These are phyloP conservation scores for Agrocybe pediades DNA, from an alignment of 768 basidiomycete species.

Conservation along the genomic window DNA sequence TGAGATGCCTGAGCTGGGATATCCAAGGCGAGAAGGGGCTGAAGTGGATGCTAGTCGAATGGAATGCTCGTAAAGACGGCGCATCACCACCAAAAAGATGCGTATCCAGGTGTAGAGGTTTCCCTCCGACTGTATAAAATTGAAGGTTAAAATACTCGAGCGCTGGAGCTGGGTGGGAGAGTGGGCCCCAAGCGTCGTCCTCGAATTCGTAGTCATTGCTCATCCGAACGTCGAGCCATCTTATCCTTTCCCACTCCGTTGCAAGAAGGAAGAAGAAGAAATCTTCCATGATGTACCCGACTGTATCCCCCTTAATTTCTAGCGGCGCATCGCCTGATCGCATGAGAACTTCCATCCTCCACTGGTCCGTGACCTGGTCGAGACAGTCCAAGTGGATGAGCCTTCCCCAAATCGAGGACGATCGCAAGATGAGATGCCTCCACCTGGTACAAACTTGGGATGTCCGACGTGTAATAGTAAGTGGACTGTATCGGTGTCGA, in stretches of 20 bases:
- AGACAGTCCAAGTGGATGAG: constrained; percentile 4
- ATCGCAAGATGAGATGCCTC: neutral
- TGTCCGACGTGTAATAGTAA: constrained; percentile 1
- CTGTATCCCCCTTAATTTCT: neutral
- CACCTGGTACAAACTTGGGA: constrained; percentile 4
- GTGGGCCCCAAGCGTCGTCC: neutral
- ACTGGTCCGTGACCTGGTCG: neutral
- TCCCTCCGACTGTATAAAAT: neutral
- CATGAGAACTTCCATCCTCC: constrained; percentile 1
- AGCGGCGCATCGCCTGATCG: constrained; percentile 3
- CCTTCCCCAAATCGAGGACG: constrained; percentile 7
- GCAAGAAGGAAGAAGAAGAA: constrained; percentile 5
- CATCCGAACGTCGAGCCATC: neutral
- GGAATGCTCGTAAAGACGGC: constrained; percentile 1
- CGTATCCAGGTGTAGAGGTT: neutral
- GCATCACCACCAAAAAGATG: constrained; percentile 1
- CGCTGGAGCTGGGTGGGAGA: neutral
- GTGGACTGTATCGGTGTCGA: constrained; percentile 1
- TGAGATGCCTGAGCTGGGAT: neutral
- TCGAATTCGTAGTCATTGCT: constrained; percentile 1
- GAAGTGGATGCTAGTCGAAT: constrained; percentile 3
- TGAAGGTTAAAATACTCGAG: constrained; percentile 7
- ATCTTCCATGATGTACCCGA: neutral
- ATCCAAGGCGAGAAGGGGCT: neutral
- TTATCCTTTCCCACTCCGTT: constrained; percentile 2